Base-by-base conservation (phyloP, 2,329 filamentous ascomycete genomes). In the Exophiala bonariae region DNA sequence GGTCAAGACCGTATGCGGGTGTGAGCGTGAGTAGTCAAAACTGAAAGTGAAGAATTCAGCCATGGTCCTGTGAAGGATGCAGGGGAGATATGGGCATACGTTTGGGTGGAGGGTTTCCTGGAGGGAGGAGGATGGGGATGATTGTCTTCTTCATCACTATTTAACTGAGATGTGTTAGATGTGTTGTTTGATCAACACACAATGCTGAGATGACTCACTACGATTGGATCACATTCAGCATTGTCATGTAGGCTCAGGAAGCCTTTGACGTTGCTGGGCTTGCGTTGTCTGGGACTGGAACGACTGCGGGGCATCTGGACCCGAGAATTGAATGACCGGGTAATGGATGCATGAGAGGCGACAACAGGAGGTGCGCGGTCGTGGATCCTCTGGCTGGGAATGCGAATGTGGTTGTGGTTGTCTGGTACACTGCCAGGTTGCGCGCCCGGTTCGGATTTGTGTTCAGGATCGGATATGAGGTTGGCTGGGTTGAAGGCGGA, bases 131-230 rank as follows among this genome's bases (percentile, higher is more conserved):
- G 40, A 13, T 39, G 23, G 18, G 17, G 17, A 9, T 28, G 13
- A 11, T 14, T 32, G 28, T 26, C 37, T 16, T 49, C 49, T 32
- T 55, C 52, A 43, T 55, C 52, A 45, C 48, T 47, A 13, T 43
- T 41, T n/a, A 55, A 44, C 52, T 55, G 42, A 17, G 19, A 17
- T 28, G 23, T 6, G 32, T 34, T n/a, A 34, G 32, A 7, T 18
- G 32, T 14, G 32, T 34, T 14, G n/a, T 14, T 14, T 8, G 6
- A 18, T 14, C 17, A 34, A 18, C n/a, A n/a, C n/a, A n/a, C n/a
- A n/a, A n/a, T n/a, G n/a, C n/a, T n/a, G n/a, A n/a, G n/a, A n/a
- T 23, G 16, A 41, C 45, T 41, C 16, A 55, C 45, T 13, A 26
- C 31, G 10, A 50, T 54, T 3, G 50, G 43, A 33, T 46, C 41